A percentile compares a stretch with the other conserved stretches of the same genome.
These are phyloP conservation scores for Rhynchosporium agropyri DNA, from an alignment of 2,329 filamentous ascomycete genomes.

Conservation along the genomic window DNA sequence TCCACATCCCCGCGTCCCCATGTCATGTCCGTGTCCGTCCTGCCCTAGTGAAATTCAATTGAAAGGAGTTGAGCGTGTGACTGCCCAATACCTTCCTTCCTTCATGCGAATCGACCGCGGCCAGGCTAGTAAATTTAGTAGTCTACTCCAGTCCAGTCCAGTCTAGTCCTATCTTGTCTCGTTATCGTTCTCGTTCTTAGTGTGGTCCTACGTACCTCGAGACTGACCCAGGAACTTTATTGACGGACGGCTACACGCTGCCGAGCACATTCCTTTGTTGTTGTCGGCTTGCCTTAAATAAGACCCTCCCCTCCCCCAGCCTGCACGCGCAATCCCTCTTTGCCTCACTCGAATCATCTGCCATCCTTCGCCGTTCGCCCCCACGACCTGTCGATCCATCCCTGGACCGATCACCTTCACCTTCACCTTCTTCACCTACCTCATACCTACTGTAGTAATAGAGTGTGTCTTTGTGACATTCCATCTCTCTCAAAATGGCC, in stretches of 20 bases:
- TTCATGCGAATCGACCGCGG: background rate
- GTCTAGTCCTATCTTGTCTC: background rate
- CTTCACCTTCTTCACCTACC: no score
- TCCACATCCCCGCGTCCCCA: conserved; percentile 17
- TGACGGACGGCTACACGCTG: conserved; percentile 12
- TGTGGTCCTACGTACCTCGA: conserved; percentile 6
- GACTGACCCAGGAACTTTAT: conserved; percentile 8
- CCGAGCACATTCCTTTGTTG: conserved; percentile 2
- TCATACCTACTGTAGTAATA: background rate
- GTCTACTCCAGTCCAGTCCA: background rate
- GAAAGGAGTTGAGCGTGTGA: no score
- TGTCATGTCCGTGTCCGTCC: background rate
- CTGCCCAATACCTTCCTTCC: background rate
- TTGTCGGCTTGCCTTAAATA: conserved; percentile 8
- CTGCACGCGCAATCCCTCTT: background rate
- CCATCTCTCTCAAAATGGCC: conserved; percentile 16
- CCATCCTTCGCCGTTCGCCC: conserved; percentile 2
- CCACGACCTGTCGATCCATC: background rate
- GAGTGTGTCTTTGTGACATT: conserved; percentile 5
- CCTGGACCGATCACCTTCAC: background rate
- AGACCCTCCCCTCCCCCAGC: background rate
- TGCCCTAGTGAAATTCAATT: background rate
- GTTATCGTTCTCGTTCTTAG: no score
- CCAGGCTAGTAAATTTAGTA: no score
- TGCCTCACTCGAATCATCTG: background rate